Evolutionary conservation across 2,329 filamentous ascomycete species (phyloP), one percentile per base, ranked within the genome.

Genomic region (Ophiostoma triangulosporum): DNA sequence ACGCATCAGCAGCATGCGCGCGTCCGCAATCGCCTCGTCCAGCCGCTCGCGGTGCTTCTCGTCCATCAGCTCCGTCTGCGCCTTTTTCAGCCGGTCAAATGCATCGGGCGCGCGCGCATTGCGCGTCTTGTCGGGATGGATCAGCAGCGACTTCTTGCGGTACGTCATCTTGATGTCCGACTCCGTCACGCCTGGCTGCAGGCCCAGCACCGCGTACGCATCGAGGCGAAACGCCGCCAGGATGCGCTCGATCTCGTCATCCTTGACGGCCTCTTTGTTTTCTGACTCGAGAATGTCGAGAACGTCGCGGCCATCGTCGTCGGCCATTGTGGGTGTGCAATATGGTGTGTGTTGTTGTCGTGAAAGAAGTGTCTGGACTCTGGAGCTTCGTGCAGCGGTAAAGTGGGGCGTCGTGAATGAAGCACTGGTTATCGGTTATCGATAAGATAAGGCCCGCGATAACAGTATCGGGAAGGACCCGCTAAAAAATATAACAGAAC

Each of bases 71-170:
- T 88, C 81, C 2, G 83, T 86, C 65, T 97, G 89, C 0, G 93
- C 93, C 70, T 97, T 96, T 64, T 95, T 95, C 27, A 98, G 78
- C 9, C 91, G 83, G 70, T 98, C 93, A 65, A 98, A 98, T 60
- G 93, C 93, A 63, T 97, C 93, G 3, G 93, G 91, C 0, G 93
- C 93, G 49, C 76, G 79, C 0, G 88, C 84, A 65, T 98, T 97
- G 64, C 83, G 83, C 54, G 93, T 96, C 69, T 98, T 98, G 74
- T 98, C 93, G 6, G 93, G 93, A 73, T 98, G 93, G 73, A 98
- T 97, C 49, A 98, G 82, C 54, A 98, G 83, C n/a, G 93, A 98
- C 70, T 96, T 97, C 63, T 88, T 90, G 74, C 93, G 90, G 72
- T 97, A 98, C 60, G 80, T 80, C 61, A 84, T 74, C 71, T 96